Conservation (phyloP, 352 stramenopile species). For the Phytophthora parvispora region DNA sequence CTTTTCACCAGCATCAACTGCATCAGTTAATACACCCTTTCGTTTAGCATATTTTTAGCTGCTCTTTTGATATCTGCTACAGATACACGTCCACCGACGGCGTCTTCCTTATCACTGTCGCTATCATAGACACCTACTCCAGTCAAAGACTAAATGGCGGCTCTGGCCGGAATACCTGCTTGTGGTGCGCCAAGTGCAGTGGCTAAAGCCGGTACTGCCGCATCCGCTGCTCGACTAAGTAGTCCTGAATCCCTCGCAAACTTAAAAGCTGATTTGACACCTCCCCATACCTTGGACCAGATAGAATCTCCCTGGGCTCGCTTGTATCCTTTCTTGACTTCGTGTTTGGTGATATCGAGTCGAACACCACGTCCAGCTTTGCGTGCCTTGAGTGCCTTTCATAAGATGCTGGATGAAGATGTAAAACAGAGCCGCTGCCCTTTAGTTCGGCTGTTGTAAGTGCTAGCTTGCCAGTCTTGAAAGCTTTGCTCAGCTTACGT, state of each 20-base stretch:
- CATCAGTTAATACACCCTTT: constrained; percentile 16
- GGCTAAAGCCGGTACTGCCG: constrained; percentile 3
- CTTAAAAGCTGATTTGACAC: constrained; percentile 23
- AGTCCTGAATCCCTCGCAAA: constrained; percentile 20
- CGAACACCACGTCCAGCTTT: constrained; percentile 5
- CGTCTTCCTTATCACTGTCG: constrained; percentile 10
- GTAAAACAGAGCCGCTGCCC: constrained; percentile 8
- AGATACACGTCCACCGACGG: constrained; percentile 4
- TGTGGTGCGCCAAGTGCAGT: background rate
- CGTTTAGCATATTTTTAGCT: constrained; percentile 18
- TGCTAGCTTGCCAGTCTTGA: background rate
- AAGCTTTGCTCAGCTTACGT: constrained; percentile 4
- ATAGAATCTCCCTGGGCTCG: constrained; percentile 16
- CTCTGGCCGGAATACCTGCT: constrained; percentile 12
- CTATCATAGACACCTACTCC: constrained; percentile 16
- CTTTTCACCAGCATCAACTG: constrained; percentile 12
- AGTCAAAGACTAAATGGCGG: constrained; percentile 11
- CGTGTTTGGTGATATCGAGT: constrained; percentile 2
- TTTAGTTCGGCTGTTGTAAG: constrained; percentile 4
- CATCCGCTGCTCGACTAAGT: background rate
- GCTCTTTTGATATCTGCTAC: constrained; percentile 12
- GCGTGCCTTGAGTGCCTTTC: constrained; percentile 10
- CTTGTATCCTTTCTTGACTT: constrained; percentile 15
- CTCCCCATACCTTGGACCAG: constrained; percentile 20
- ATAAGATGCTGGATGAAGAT: constrained; percentile 12